phyloP scores from a whole-genome alignment of 2,329 filamentous ascomycete species.

The Arthroderma uncinatum region DNA sequence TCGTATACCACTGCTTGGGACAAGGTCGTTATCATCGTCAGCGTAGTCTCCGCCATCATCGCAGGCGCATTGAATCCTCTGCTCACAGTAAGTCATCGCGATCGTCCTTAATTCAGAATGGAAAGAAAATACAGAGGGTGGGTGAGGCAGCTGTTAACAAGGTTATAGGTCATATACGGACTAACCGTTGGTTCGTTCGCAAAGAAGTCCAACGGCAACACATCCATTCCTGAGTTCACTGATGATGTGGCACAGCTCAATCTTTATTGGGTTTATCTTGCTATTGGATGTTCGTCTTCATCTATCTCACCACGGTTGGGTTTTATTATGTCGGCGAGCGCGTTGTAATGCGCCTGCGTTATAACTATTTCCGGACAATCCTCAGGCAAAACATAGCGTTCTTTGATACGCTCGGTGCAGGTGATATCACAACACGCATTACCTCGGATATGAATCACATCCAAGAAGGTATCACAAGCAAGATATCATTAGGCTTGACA shows the following conservation, averaged over 20 bases:
- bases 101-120: background rate
- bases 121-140: no score
- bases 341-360: constrained; percentile 57
- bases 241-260: background rate
- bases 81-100: background rate
- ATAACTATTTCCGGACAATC: constrained; percentile 63
- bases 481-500: constrained; percentile 46
- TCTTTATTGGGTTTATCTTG: constrained; percentile 66
- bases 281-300: constrained; percentile 59
- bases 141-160: background rate
- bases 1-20: background rate
- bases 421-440: constrained; percentile 75
- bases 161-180: background rate
- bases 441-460: constrained; percentile 75
- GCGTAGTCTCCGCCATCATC: background rate
- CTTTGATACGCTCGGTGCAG: constrained; percentile 73
- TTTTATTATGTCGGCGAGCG: constrained; percentile 70
- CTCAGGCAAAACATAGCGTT: constrained; percentile 72
- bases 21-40: background rate
- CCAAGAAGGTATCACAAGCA: constrained; percentile 76
- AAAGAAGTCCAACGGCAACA: background rate
- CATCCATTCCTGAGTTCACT: constrained; percentile 19
- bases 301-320: constrained; percentile 65
- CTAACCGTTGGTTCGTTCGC: background rate
- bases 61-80: background rate